Conservation (phyloP, 768 basidiomycete species). For the Leccinum incarnatum region DNA sequence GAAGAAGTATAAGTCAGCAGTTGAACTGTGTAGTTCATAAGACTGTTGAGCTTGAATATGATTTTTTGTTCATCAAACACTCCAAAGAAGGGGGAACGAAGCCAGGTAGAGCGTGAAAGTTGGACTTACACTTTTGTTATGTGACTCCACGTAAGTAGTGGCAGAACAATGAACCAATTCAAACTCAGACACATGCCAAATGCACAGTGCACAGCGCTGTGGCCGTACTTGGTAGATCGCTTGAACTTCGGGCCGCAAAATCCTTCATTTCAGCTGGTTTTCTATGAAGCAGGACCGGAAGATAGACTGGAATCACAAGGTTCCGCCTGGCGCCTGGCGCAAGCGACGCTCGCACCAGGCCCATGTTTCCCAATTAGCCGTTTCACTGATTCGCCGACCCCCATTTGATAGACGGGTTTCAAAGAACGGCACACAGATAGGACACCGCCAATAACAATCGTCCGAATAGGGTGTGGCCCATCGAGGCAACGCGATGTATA, state of each 20-base stretch:
- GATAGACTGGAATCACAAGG: background rate
- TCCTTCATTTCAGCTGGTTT: background rate
- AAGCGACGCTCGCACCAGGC: background rate
- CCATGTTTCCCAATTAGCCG: background rate
- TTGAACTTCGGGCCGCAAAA: background rate
- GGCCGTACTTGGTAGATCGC: background rate
- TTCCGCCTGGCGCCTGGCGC: background rate
- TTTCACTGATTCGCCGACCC: background rate
- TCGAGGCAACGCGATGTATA: background rate
- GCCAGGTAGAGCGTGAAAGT: too few relatives aligned
- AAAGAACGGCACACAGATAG: too few relatives aligned
- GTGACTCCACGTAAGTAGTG: too few relatives aligned
- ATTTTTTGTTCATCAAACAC: slow-evolving; percentile 37
- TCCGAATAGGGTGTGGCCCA: too few relatives aligned
- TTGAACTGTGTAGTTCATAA: slow-evolving; percentile 37
- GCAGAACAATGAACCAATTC: too few relatives aligned
- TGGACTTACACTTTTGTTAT: too few relatives aligned
- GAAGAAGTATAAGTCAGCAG: slow-evolving; percentile 42
- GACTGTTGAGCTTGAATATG: slow-evolving; percentile 52
- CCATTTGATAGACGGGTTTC: background rate
- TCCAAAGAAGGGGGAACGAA: too few relatives aligned
- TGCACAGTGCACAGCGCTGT: too few relatives aligned
- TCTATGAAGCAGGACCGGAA: background rate
- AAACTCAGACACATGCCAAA: too few relatives aligned
- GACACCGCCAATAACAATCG: too few relatives aligned